A percentile compares a stretch with the other conserved stretches of the same genome.
Conservation (phyloP, 352 stramenopile species). For the Phytophthora ramorum region DNA sequence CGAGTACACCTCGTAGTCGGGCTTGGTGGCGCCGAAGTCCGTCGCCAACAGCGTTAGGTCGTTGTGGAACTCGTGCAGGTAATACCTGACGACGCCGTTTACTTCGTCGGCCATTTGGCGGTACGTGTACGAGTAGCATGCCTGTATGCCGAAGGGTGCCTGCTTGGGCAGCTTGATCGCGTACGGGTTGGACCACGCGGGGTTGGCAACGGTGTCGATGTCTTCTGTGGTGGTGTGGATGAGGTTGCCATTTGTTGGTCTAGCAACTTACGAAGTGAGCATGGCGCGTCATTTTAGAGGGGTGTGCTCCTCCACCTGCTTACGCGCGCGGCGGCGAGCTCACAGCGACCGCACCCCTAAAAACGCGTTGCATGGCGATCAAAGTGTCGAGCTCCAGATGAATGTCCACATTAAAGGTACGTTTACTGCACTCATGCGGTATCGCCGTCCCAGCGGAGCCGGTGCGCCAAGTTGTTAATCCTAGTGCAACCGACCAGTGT, state of each 20-base stretch:
- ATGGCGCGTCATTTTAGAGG: no score
- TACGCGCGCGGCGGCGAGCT: no score
- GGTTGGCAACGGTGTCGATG: conserved; percentile 45
- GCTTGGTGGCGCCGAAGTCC: conserved; percentile 45
- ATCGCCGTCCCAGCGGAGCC: no score
- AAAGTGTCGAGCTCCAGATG: no score
- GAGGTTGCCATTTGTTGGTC: conserved; percentile 80
- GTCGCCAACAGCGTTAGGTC: conserved; percentile 57
- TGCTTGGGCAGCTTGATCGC: conserved; percentile 65
- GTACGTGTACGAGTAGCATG: conserved; percentile 76
- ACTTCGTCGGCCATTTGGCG: conserved; percentile 52
- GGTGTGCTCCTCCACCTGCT: no score
- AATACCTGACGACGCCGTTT: conserved; percentile 53
- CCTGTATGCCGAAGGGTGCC: conserved; percentile 63
- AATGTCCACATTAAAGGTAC: no score
- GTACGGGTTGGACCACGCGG: conserved; percentile 68
- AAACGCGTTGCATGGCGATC: no score
- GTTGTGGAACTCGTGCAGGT: conserved; percentile 57
- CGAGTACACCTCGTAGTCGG: conserved; percentile 56
- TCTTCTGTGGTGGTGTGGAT: conserved; percentile 58
- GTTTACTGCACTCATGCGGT: no score
- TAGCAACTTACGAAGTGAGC: no score
- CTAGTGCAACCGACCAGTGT: no score
- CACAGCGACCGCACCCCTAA: no score
- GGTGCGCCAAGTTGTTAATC: no score